A percentile compares a stretch with the other conserved stretches of the same genome.
Conservation (phyloP, 2,329 filamentous ascomycete species). For the Zopfia rhizophila region DNA sequence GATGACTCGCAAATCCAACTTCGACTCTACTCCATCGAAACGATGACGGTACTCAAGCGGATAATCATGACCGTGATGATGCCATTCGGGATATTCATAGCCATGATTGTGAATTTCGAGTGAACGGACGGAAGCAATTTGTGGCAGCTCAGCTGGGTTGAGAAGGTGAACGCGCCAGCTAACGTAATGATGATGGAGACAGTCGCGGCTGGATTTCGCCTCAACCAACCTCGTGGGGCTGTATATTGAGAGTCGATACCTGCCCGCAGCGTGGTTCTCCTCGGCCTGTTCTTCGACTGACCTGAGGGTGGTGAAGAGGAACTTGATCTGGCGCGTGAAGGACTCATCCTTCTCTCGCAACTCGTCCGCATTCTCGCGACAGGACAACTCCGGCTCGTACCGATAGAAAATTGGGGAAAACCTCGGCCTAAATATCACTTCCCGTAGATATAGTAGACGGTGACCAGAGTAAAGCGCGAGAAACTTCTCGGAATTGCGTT, state of each 20-base stretch:
- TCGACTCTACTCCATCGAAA: no score
- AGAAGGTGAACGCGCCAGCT: conserved; percentile 14
- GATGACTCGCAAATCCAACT: conserved; percentile 23
- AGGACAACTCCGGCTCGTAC: neutral
- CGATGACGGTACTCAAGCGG: no score
- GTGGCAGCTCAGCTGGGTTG: conserved; percentile 2
- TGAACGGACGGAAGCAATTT: conserved; percentile 4
- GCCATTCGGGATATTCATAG: no score
- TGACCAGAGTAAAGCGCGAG: conserved; percentile 15
- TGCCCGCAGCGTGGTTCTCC: no score
- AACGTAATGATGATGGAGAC: conserved; percentile 9
- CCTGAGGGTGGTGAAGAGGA: conserved; percentile 5
- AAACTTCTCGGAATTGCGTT: conserved; percentile 18
- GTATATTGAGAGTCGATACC: no score
- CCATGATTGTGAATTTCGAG: conserved; percentile 4
- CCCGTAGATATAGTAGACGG: conserved; percentile 20
- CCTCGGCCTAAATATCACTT: conserved; percentile 13
- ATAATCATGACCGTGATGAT: no score
- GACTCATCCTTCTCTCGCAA: conserved; percentile 1
- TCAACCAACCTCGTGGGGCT: no score
- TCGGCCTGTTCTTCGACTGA: conserved; percentile 1
- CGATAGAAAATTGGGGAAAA: conserved; percentile 8
- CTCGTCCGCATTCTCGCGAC: conserved; percentile 5
- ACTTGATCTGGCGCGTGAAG: conserved; percentile 5
- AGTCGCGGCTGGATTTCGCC: neutral